These are phyloP conservation scores for Coffea eugenioides DNA, from an alignment of 257 asterid species.

Conservation along the genomic window DNA sequence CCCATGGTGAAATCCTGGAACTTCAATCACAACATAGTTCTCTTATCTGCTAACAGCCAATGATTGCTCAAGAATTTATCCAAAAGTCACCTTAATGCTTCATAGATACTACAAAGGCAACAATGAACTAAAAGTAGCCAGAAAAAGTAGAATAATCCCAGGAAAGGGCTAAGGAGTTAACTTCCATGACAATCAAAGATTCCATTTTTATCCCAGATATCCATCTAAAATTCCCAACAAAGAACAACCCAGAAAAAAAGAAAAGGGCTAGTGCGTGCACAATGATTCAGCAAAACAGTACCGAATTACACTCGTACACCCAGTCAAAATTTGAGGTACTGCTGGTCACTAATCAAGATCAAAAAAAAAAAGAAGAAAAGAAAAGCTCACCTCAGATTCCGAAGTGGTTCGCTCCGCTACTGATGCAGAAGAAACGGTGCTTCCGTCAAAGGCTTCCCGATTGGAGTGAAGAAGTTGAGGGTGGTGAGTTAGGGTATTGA, in stretches of 20 bases:
- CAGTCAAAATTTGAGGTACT: not conserved
- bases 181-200: not conserved
- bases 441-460: not conserved
- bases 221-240: not conserved
- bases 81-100: not conserved
- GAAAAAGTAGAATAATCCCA: not conserved
- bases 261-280: not conserved
- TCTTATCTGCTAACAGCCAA: not conserved
- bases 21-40: not conserved
- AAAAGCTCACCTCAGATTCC: conserved; percentile 17
- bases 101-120: not conserved
- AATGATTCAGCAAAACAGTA: conserved; percentile 1
- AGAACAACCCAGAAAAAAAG: not conserved
- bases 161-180: not conserved
- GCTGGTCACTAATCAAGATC: not conserved
- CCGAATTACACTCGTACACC: not conserved
- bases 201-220: not conserved
- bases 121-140: not conserved
- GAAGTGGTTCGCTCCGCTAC: not conserved
- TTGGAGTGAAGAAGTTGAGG: not conserved
- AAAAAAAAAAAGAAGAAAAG: not conserved
- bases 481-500: not conserved
- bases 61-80: not conserved
- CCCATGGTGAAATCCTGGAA: not conserved
- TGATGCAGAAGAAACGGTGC: conserved; percentile 3